phyloP scores from a whole-genome alignment of 2,329 filamentous ascomycete genomes.

The Colletotrichum sublineola region DNA sequence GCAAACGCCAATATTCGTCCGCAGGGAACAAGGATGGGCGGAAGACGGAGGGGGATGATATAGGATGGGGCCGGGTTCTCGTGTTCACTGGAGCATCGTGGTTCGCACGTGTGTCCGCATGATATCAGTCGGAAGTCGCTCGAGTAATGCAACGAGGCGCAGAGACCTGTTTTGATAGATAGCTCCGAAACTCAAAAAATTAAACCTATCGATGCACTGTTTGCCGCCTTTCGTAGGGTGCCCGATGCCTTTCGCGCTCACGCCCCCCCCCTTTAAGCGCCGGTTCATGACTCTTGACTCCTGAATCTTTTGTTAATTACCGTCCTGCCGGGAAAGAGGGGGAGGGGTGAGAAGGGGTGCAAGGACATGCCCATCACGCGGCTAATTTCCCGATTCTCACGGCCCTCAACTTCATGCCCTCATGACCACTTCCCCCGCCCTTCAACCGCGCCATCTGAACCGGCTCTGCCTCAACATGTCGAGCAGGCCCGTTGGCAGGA shows the following conservation, averaged over 20 bases:
- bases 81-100: background rate
- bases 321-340: background rate
- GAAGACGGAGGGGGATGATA: background rate
- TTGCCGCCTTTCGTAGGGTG: slow-evolving; percentile 10
- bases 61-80: background rate
- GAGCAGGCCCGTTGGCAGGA: slow-evolving; percentile 57
- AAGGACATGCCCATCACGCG: slow-evolving; percentile 19
- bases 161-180: background rate
- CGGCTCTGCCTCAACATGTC: slow-evolving; percentile 53
- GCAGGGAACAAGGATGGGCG: background rate
- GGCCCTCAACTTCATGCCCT: background rate
- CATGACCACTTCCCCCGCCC: background rate
- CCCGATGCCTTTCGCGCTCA: slow-evolving; percentile 3
- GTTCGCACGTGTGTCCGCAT: background rate
- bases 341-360: background rate
- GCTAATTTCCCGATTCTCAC: background rate
- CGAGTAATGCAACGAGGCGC: background rate
- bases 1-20: background rate
- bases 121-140: background rate
- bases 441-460: slow-evolving; percentile 54
- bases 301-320: background rate
- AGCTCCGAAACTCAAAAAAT: slow-evolving; percentile 6
- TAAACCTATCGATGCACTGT: slow-evolving; percentile 13
- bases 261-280: background rate
- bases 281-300: background rate